Conservation (phyloP, 1,139 yeast species). For the Yamadazyma aaseri region DNA sequence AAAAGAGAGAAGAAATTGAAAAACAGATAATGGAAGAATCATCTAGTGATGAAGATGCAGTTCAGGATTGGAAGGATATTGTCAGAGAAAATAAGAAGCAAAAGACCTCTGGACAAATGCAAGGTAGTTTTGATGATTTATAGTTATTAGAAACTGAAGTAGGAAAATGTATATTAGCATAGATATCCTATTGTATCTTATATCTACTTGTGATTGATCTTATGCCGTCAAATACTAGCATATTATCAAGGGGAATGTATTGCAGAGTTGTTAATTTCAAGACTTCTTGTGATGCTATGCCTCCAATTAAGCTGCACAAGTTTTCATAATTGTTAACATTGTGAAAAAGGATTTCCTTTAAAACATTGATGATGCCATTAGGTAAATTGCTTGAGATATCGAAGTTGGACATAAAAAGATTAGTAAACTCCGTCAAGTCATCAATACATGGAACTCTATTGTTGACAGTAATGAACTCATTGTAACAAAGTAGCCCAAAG, state of each 20-base stretch:
- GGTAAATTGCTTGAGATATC: constrained; percentile 15
- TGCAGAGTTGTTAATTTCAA: constrained; percentile 67
- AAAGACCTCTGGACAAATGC: constrained; percentile 40
- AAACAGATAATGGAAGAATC: constrained; percentile 49
- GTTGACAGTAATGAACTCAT: constrained; percentile 20
- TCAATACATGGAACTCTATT: constrained; percentile 18
- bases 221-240: constrained; percentile 68
- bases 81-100: constrained; percentile 64
- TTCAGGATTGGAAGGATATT: constrained; percentile 85
- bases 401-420: constrained; percentile 17
- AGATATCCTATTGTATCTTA: constrained; percentile 31
- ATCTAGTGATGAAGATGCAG: constrained; percentile 46
- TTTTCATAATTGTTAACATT: constrained; percentile 34
- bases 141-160: constrained; percentile 31
- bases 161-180: constrained; percentile 4
- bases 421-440: constrained; percentile 22
- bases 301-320: constrained; percentile 58
- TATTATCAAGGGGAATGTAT: constrained; percentile 68
- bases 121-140: constrained; percentile 73
- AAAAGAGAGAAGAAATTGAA: constrained; percentile 64
- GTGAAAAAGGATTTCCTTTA: constrained; percentile 32
- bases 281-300: constrained; percentile 75
- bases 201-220: constrained; percentile 50
- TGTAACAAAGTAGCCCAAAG: constrained; percentile 34
- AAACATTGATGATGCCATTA: constrained; percentile 16